Evolutionary conservation across 306 rosid genomes (phyloP).

Genomic region (Oemleria cerasiformis): DNA sequence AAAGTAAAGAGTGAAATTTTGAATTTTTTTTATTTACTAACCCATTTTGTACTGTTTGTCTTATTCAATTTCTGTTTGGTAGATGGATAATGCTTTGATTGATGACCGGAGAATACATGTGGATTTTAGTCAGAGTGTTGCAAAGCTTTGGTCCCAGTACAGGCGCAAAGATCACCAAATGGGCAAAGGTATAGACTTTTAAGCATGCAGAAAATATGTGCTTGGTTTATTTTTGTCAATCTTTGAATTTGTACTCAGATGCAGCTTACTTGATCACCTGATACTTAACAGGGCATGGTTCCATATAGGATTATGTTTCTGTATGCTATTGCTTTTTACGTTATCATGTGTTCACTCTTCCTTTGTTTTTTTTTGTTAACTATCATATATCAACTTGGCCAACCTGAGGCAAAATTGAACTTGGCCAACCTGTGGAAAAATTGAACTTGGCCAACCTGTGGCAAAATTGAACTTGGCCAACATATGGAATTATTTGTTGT

Average conservation of each 20-base stretch:
- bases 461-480: neutral
- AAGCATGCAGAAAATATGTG: neutral
- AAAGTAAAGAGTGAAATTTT: neutral
- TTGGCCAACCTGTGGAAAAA: neutral
- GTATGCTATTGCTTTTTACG: neutral
- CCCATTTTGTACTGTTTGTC: slow-evolving; percentile 1
- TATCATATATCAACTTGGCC: neutral
- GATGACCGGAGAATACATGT: slow-evolving; percentile 98
- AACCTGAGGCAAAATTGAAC: neutral
- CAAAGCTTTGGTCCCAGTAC: slow-evolving; percentile 90
- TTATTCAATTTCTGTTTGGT: slow-evolving; percentile 22
- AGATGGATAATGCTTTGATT: slow-evolving; percentile 98
- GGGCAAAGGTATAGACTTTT: slow-evolving; percentile 52
- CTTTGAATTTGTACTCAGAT: neutral
- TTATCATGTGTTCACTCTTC: neutral
- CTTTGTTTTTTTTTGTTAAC: neutral
- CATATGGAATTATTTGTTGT: neutral
- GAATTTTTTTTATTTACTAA: slow-evolving; percentile 1
- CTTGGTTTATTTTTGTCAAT: slow-evolving; percentile 3
- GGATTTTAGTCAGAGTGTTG: slow-evolving; percentile 94
- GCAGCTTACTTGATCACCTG: slow-evolving; percentile 1
- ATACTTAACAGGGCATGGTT: neutral
- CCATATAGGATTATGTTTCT: neutral
- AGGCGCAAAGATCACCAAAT: slow-evolving; percentile 54
- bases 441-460: neutral